A percentile compares a stretch with the other conserved stretches of the same genome.
Conservation (phyloP, 1,139 yeast species). For the Suhomyces chickasaworum region DNA sequence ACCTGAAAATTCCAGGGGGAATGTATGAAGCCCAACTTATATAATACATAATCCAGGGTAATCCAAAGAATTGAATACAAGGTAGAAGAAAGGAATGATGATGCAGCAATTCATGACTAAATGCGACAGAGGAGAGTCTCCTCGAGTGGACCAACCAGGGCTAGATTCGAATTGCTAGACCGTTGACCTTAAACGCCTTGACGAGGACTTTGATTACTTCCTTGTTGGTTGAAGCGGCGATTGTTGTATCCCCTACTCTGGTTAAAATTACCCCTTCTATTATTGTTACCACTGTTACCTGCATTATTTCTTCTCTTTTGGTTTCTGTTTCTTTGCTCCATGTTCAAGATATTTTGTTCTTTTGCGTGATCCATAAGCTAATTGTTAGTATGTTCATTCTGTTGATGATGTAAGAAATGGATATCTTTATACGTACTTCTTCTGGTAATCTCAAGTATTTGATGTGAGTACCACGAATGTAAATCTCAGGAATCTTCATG, state of each 20-base stretch:
- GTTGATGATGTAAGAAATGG: background rate
- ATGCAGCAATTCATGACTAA: slow-evolving; percentile 6
- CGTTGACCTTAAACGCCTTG: slow-evolving; percentile 15
- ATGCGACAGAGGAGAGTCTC: slow-evolving; percentile 1
- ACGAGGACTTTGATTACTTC: slow-evolving; percentile 14
- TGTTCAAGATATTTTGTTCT: slow-evolving; percentile 58
- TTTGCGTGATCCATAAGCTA: slow-evolving; percentile 80
- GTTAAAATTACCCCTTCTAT: slow-evolving; percentile 15
- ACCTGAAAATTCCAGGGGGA: slow-evolving; percentile 9
- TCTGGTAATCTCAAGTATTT: slow-evolving; percentile 51
- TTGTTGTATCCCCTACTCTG: slow-evolving; percentile 18
- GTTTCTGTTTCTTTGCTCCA: slow-evolving; percentile 54
- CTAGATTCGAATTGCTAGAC: slow-evolving; percentile 4
- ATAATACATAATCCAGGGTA: slow-evolving; percentile 14
- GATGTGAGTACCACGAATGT: slow-evolving; percentile 80
- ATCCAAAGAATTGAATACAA: slow-evolving; percentile 12
- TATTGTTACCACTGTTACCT: slow-evolving; percentile 13
- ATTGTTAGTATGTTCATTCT: slow-evolving; percentile 30
- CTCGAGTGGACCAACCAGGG: slow-evolving; percentile 9
- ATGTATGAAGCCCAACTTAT: slow-evolving; percentile 12
- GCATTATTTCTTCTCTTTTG: slow-evolving; percentile 42
- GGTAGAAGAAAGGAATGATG: slow-evolving; percentile 4
- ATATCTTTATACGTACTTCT: slow-evolving; percentile 23
- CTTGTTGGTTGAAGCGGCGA: slow-evolving; percentile 16
- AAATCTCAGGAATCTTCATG: slow-evolving; percentile 71